Evolutionary conservation across 1,139 yeast genomes (phyloP).

Genomic region (Taiozyma sp.): DNA sequence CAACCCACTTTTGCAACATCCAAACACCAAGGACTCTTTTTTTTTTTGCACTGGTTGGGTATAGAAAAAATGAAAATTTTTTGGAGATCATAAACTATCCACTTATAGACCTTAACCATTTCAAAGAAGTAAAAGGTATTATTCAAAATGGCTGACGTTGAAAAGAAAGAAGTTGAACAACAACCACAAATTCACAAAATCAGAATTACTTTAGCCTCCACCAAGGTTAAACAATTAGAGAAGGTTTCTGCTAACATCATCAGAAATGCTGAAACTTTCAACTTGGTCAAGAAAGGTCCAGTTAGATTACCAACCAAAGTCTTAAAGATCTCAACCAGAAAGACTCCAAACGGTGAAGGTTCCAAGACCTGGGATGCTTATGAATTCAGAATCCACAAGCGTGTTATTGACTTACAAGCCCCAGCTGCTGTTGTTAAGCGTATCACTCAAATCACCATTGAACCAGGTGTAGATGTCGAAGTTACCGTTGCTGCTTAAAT

Average conservation of each 20-base stretch:
- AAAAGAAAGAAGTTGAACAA: conserved; percentile 85
- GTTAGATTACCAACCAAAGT: conserved; percentile 99
- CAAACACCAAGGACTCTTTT: conserved; percentile 17
- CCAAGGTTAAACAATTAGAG: conserved; percentile 98
- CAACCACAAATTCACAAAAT: conserved; percentile 90
- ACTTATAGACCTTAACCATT: conserved; percentile 18
- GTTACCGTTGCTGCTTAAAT: conserved; percentile 37
- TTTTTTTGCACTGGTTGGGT: background rate
- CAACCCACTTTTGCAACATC: conserved; percentile 6
- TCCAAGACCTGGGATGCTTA: conserved; percentile 99
- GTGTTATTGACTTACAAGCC: conserved; percentile 97
- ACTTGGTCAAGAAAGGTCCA: conserved; percentile 94
- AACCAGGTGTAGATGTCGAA: conserved; percentile 62
- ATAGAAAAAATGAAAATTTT: conserved; percentile 13
- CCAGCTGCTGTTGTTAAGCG: conserved; percentile 92
- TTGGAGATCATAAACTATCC: background rate
- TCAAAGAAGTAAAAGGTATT: conserved; percentile 33
- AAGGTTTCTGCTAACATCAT: conserved; percentile 86
- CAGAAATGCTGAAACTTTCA: conserved; percentile 77
- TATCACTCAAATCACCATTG: conserved; percentile 94
- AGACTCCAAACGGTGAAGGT: conserved; percentile 99
- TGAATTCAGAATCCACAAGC: conserved; percentile 99
- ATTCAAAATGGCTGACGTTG: conserved; percentile 66
- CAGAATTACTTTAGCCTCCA: conserved; percentile 98
- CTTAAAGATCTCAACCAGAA: conserved; percentile 98